Evolutionary conservation across 2,329 filamentous ascomycete genomes (phyloP).

Genomic region (Fusarium fujikuroi): DNA sequence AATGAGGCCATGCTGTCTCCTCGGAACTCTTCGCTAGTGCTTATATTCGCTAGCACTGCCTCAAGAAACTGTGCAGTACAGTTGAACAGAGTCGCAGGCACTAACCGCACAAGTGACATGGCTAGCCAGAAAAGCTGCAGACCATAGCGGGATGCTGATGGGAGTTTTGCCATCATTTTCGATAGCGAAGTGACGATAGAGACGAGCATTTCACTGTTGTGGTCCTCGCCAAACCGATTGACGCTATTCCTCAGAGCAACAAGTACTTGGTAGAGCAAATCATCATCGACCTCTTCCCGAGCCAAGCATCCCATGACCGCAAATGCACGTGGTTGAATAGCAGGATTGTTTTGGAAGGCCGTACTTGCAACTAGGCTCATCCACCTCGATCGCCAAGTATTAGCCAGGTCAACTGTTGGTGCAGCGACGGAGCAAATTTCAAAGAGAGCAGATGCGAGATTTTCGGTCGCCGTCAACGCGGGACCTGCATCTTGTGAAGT

Average conservation of each 20-base stretch:
- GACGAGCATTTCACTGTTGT: constrained; percentile 74
- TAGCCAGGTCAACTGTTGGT: constrained; percentile 71
- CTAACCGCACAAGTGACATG: constrained; percentile 72
- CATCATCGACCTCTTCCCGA: constrained; percentile 77
- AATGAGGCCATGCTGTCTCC: constrained; percentile 68
- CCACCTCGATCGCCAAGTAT: constrained; percentile 77
- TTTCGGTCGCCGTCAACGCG: constrained; percentile 67
- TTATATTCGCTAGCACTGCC: constrained; percentile 72
- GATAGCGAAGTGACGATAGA: constrained; percentile 74
- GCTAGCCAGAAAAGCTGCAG: constrained; percentile 77
- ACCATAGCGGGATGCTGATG: constrained; percentile 73
- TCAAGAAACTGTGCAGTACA: constrained; percentile 73
- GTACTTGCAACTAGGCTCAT: constrained; percentile 79
- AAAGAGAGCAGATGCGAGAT: constrained; percentile 69
- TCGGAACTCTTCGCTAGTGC: constrained; percentile 67
- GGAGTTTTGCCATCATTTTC: constrained; percentile 77
- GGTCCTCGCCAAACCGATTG: constrained; percentile 71
- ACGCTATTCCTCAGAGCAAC: constrained; percentile 74
- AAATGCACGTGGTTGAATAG: constrained; percentile 75
- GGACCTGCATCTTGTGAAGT: constrained; percentile 64
- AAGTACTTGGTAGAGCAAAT: constrained; percentile 76
- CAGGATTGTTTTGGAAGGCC: constrained; percentile 77
- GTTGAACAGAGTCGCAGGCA: constrained; percentile 72
- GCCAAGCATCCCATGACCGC: constrained; percentile 77
- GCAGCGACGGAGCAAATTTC: constrained; percentile 73